Base-by-base conservation (phyloP, 768 basidiomycete genomes). In the Leccinum variicolor region DNA sequence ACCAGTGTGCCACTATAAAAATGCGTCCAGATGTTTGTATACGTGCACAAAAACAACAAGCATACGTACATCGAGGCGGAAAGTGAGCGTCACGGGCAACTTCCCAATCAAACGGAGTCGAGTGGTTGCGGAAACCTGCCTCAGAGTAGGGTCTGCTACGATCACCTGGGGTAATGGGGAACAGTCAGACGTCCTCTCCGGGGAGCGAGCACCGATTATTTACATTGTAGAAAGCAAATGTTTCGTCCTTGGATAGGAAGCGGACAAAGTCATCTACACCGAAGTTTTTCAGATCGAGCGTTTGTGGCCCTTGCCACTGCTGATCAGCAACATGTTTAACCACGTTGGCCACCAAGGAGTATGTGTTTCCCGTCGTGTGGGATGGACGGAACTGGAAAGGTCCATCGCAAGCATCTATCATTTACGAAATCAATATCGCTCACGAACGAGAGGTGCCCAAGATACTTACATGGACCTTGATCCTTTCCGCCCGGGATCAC, bases 321-420 rank as follows among this genome's bases (percentile, higher is more conserved):
- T 52, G 39, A 7, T 21, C 41, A 2, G 31, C 19, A 14, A 11
- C 15, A n/a, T 31, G 26, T 19, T 58, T 41, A 13, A 60, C 52
- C 2, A 61, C 43, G 19, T 60, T 33, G 17, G 58, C 58, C 17
- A 61, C 47, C 58, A 61, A 53, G 14, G 60, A 55, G 33, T 50
- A 50, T 34, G 54, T n/a, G 6, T 46, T 48, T 43, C 58, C 54
- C 3, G 47, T 43, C 21, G 26, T 29, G 21, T 61, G 54, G 2
- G 58, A 39, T 25, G 60, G 60, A n/a, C 60, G 53, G 46, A 61
- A 60, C 21, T 26, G 46, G 6, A 61, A 6, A 33, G 34, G 58
- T 8, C 39, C 7, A 5, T 31, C 36, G 17, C 45, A 49, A 34
- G 50, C 58, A 6, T 45, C 60, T 61, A 29, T 49, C 14, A 43